Conservation (phyloP, 345 rosid species). For the Tarenaya hassleriana region DNA sequence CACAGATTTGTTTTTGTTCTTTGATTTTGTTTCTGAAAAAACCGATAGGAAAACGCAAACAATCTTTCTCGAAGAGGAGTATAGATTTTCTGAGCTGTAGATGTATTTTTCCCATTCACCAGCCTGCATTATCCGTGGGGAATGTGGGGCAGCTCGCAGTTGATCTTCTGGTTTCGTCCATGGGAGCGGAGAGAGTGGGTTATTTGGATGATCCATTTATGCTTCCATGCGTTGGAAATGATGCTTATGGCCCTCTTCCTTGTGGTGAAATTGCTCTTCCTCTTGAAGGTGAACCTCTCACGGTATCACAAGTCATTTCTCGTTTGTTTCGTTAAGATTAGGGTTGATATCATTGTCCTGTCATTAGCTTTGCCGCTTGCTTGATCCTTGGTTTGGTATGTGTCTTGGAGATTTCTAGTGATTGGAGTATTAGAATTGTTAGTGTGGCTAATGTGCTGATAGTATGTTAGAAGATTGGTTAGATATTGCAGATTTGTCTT, state of each 20-base stretch:
- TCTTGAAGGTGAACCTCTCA: conserved; percentile 54
- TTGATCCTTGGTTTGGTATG: too few relatives aligned
- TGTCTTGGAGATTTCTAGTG: too few relatives aligned
- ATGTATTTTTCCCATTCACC: conserved; percentile 8
- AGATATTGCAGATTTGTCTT: too few relatives aligned
- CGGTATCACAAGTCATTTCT: too few relatives aligned
- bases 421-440: too few relatives aligned
- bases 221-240: conserved; percentile 90
- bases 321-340: too few relatives aligned
- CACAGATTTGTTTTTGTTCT: background rate
- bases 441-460: too few relatives aligned
- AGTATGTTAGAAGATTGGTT: too few relatives aligned
- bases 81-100: background rate
- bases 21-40: conserved; percentile 1
- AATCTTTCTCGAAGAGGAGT: background rate
- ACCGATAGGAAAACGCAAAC: too few relatives aligned
- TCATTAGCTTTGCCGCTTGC: too few relatives aligned
- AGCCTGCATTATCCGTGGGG: conserved; percentile 93
- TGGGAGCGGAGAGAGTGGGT: conserved; percentile 58
- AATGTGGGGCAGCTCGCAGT: conserved; percentile 88
- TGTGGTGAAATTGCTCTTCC: conserved; percentile 73
- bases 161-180: conserved; percentile 77
- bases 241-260: conserved; percentile 65
- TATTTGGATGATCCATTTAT: conserved; percentile 65
- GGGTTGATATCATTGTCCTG: too few relatives aligned